Conservation (phyloP, 352 stramenopile species). For the Phytophthora ohioensis region DNA sequence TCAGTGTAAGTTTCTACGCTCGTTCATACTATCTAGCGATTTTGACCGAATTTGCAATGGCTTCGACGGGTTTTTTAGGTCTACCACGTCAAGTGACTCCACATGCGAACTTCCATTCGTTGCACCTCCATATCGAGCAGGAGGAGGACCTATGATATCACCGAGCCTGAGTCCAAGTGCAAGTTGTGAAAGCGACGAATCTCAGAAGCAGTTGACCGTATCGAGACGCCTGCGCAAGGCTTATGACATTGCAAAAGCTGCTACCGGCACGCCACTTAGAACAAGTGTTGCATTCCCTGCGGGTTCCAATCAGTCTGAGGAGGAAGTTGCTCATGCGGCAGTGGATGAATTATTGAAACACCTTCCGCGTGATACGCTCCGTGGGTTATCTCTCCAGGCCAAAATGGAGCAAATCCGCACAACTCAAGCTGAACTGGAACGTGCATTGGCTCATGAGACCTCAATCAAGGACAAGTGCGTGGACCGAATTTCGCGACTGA, state of each 20-base stretch:
- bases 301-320: slow-evolving; percentile 12
- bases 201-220: slow-evolving; percentile 40
- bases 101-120: slow-evolving; percentile 25
- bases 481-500: slow-evolving; percentile 73
- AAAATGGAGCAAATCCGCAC: slow-evolving; percentile 57
- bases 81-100: slow-evolving; percentile 44
- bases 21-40: neutral
- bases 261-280: slow-evolving; percentile 16
- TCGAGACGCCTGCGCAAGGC: slow-evolving; percentile 56
- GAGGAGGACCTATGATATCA: slow-evolving; percentile 16
- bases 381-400: slow-evolving; percentile 45
- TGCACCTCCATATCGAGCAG: neutral
- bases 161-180: slow-evolving; percentile 24
- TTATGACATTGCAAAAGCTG: slow-evolving; percentile 64
- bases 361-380: slow-evolving; percentile 23
- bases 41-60: neutral
- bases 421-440: slow-evolving; percentile 45
- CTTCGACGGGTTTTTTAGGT: slow-evolving; percentile 29
- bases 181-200: slow-evolving; percentile 25
- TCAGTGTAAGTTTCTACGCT: slow-evolving; percentile 23
- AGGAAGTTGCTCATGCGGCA: slow-evolving; percentile 34
- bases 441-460: slow-evolving; percentile 48
- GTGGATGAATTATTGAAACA: slow-evolving; percentile 50
- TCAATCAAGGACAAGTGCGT: slow-evolving; percentile 79
- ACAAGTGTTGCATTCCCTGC: neutral